A percentile compares a stretch with the other conserved stretches of the same genome.
Evolutionary conservation across 1,139 yeast genomes (phyloP).

Genomic region (Diutina rugosa): DNA sequence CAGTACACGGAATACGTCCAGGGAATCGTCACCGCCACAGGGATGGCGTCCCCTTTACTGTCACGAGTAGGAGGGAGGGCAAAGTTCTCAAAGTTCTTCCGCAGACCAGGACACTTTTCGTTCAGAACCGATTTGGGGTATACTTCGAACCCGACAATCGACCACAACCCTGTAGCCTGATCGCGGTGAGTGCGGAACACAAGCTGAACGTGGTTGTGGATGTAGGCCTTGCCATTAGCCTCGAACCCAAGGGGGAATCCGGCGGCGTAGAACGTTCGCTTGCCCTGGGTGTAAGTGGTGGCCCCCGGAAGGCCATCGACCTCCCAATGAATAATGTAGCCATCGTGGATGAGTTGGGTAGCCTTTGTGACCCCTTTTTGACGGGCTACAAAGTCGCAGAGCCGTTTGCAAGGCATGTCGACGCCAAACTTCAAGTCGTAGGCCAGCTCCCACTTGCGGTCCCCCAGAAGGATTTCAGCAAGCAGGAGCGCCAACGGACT

Average conservation of each 20-base stretch:
- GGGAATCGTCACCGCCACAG: constrained; percentile 30
- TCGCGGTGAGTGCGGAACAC: constrained; percentile 66
- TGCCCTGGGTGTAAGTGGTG: constrained; percentile 55
- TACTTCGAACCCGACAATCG: constrained; percentile 84
- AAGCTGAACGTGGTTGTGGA: constrained; percentile 73
- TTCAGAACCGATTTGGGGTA: constrained; percentile 73
- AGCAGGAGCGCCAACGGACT: constrained; percentile 54
- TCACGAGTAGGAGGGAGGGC: constrained; percentile 20
- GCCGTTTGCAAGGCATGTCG: constrained; percentile 50
- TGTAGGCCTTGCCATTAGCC: constrained; percentile 34
- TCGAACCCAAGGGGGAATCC: constrained; percentile 80
- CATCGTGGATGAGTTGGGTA: constrained; percentile 46
- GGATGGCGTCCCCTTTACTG: constrained; percentile 6
- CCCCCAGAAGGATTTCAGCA: constrained; percentile 74
- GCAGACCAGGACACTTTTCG: constrained; percentile 57
- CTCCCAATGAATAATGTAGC: constrained; percentile 75
- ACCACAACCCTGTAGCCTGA: constrained; percentile 20
- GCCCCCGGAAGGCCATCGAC: constrained; percentile 85
- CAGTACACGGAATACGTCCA: constrained; percentile 82
- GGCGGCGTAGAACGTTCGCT: constrained; percentile 62
- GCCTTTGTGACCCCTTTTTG: constrained; percentile 43
- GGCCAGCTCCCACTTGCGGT: constrained; percentile 65
- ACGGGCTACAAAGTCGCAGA: constrained; percentile 51
- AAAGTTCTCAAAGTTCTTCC: constrained; percentile 41
- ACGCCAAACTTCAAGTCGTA: constrained; percentile 47